Base-by-base conservation (phyloP, 1,284 basidiomycete species). In the Fomitopsis schrenkii region DNA sequence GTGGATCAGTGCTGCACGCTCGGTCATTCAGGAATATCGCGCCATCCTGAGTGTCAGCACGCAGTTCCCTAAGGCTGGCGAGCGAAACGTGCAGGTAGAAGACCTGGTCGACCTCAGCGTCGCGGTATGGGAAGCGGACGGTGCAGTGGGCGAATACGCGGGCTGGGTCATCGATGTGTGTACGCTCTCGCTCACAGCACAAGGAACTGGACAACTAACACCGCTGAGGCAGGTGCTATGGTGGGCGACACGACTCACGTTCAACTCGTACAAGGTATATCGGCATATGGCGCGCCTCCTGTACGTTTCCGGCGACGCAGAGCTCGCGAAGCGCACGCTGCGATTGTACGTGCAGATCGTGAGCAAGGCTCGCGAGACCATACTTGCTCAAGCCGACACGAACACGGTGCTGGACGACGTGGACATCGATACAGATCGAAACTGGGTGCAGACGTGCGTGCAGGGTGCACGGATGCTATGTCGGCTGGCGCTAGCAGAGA, bases 191-290 rank as follows among this genome's bases (percentile, higher is more conserved):
- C 48, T 14, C 4, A 8, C 61, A 57, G 50, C 33, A 33, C 55
- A 42, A 55, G 59, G 17, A 57, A 57, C 41, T 59, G 19, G 42
- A 64, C 30, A 68, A 30, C 58, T 52, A 38, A 62, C 42, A 7
- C 15, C 22, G 17, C 58, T 67, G 55, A 57, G 65, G 6, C 67
- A 94, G 86, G 81, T 93, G 15, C 80, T 97, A 1, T 95, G 94
- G 90, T 95, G 94, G 93, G 89, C 93, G 1, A 95, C 93, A 9
- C 87, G 88, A 19, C 82, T 94, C 26, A 97, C 95, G 0, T 97
- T 97, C 79, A 95, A 97, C 70, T 95, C 93, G 0, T 89, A 90
- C 66, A 84, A 87, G 8, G 79, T 97, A 15, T 83, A 93, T 60
- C 87, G 94, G 0, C 92, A 96, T 73, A 88, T 97, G 79, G 84